Conservation (phyloP, 2,329 filamentous ascomycete species). For the Geoglossum cookeanum region DNA sequence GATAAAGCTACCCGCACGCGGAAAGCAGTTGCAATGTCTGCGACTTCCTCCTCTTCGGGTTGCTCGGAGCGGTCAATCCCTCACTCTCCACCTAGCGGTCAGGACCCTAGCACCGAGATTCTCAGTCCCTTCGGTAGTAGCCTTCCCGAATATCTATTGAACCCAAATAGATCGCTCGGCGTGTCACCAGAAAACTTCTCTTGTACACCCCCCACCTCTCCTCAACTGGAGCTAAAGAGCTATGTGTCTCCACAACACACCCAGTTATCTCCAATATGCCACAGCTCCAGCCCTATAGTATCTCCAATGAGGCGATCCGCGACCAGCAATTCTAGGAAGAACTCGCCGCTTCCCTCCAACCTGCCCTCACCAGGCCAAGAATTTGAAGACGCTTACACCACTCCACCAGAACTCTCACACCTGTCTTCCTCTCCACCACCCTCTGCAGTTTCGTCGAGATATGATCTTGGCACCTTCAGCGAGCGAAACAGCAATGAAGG, state of each 20-base stretch:
- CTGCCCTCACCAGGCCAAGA: background rate
- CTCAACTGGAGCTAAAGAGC: slow-evolving; percentile 19
- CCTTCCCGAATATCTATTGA: slow-evolving; percentile 18
- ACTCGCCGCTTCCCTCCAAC: background rate
- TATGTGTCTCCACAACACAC: slow-evolving; percentile 15
- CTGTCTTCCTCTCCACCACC: slow-evolving; percentile 38
- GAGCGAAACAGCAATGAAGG: slow-evolving; percentile 12
- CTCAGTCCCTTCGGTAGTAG: slow-evolving; percentile 21
- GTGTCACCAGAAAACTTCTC: slow-evolving; percentile 24
- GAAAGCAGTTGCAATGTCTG: slow-evolving; percentile 19
- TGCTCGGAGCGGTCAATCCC: slow-evolving; percentile 19
- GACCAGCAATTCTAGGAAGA: background rate
- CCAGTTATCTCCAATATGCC: slow-evolving; percentile 7
- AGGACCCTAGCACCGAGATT: background rate
- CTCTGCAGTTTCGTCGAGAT: slow-evolving; percentile 12
- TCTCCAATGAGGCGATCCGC: background rate
- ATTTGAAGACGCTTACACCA: slow-evolving; percentile 21
- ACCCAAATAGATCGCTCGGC: slow-evolving; percentile 9
- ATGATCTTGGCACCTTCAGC: background rate
- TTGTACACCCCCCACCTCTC: slow-evolving; percentile 28
- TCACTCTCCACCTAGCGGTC: slow-evolving; percentile 19
- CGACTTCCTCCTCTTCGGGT: slow-evolving; percentile 11
- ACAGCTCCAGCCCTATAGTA: slow-evolving; percentile 12
- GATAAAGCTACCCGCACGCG: slow-evolving; percentile 37
- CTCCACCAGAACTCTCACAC: slow-evolving; percentile 37